Base-by-base conservation (phyloP, 2,329 filamentous ascomycete genomes). In the Elsinoe perseae region DNA sequence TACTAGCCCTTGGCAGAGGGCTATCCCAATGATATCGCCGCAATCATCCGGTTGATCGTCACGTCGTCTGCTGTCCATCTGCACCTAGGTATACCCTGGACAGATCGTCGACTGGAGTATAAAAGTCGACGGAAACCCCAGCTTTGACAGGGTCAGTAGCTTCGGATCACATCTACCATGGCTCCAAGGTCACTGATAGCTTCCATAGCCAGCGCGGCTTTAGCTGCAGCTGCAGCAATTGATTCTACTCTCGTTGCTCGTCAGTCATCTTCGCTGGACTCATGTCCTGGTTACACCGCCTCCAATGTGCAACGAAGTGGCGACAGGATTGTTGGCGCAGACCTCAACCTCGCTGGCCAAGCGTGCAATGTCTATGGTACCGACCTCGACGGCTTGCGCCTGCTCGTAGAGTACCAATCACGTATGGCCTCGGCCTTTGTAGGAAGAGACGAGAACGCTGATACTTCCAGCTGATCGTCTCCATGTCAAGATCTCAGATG, bases 401-500 rank as follows among this genome's bases (percentile, higher is more conserved):
- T 86, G 56, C 68, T 75, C 6, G 82, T 85, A 14, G 78, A 82
- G 60, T 84, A 84, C 64, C 77, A 86, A 64, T 80, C 77, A 34
- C 73, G 81, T 83, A 65, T 62, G 70, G 63, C 56, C 18, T 36
- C 4, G 5, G 16, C 58, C 54, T 38, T n/a, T 10, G 56, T 42
- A 34, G 28, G 8, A 12, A 6, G 12, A 4, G 34, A 54, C 16
- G 20, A 27, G 25, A 7, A 23, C 25, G 27, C 56, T 56, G 20
- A 57, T 36, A 52, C 43, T 23, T 27, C 25, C 46, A 69, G 67
- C 66, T 48, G 59, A 65, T 23, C 83, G 86, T n/a, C 77, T 90
- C 2, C 86, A 89, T 65, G 82, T 90, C 65, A 80, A 86, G 64
- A 87, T 90, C 56, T 81, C 84, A 60, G 87, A 92, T 68, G 76